These are phyloP conservation scores for Phytopythium boreale DNA, from an alignment of 352 stramenopile genomes.

Conservation along the genomic window DNA sequence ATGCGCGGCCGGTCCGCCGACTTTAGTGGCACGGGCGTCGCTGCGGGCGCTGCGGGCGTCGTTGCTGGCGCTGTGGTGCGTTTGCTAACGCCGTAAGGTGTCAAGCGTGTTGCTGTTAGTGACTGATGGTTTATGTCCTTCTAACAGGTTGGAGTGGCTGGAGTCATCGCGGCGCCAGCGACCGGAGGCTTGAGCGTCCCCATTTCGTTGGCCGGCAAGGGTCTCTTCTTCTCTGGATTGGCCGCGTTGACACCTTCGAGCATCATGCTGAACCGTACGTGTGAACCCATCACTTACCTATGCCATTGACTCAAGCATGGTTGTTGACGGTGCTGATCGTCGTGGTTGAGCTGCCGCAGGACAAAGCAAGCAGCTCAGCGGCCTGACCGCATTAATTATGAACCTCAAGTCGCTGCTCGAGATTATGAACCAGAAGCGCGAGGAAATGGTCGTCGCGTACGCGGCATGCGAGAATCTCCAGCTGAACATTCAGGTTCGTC, in stretches of 20 bases:
- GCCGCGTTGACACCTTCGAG: conserved; percentile 78
- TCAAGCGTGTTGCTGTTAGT: background rate
- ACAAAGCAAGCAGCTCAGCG: conserved; percentile 78
- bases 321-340: background rate
- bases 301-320: background rate
- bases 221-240: conserved; percentile 77
- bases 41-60: conserved; percentile 69
- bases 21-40: conserved; percentile 84
- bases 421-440: conserved; percentile 84
- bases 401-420: conserved; percentile 81
- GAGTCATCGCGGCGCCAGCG: conserved; percentile 69
- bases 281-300: background rate
- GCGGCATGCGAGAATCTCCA: conserved; percentile 68
- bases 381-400: conserved; percentile 70
- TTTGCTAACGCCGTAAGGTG: background rate
- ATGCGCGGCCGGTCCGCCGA: conserved; percentile 73
- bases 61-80: conserved; percentile 78
- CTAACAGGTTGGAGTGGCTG: conserved; percentile 55
- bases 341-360: conserved; percentile 26
- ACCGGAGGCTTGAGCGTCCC: conserved; percentile 80
- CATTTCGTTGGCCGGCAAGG: conserved; percentile 82
- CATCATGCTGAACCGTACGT: conserved; percentile 85
- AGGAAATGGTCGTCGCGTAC: conserved; percentile 71
- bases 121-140: background rate
- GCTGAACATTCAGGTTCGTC: conserved; percentile 67